Conservation (phyloP, 2,329 filamentous ascomycete species). For the Gremmenia infestans region DNA sequence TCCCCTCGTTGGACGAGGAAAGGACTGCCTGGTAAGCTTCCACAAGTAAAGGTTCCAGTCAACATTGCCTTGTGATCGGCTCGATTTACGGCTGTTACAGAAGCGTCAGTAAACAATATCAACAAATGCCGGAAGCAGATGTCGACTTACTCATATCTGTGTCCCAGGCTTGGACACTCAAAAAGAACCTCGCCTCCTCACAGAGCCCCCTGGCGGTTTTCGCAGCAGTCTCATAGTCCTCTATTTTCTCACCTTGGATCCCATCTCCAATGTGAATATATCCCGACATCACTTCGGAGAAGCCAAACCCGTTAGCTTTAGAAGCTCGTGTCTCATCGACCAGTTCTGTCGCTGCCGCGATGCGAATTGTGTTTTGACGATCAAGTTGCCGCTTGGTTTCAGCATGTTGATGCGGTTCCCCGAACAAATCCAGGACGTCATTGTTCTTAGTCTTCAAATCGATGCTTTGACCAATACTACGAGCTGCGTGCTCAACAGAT, state of each 20-base stretch:
- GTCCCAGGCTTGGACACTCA: slow-evolving; percentile 53
- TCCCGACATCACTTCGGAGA: slow-evolving; percentile 61
- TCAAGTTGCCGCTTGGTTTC: slow-evolving; percentile 7
- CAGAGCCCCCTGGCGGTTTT: slow-evolving; percentile 48
- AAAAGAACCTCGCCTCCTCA: slow-evolving; percentile 53
- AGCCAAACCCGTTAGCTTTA: slow-evolving; percentile 48
- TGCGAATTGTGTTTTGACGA: slow-evolving; percentile 25
- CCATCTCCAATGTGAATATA: slow-evolving; percentile 46
- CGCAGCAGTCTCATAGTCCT: slow-evolving; percentile 50
- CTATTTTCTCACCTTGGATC: slow-evolving; percentile 40
- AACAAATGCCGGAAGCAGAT: too few relatives aligned
- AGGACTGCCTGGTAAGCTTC: slow-evolving; percentile 49
- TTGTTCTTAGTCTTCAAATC: slow-evolving; percentile 42
- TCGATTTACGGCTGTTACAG: slow-evolving; percentile 37
- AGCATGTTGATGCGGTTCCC: slow-evolving; percentile 37
- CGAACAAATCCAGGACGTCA: slow-evolving; percentile 48
- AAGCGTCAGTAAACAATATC: background rate
- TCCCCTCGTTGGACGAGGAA: slow-evolving; percentile 55
- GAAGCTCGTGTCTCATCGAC: slow-evolving; percentile 27
- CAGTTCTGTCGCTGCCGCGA: slow-evolving; percentile 39
- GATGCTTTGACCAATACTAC: slow-evolving; percentile 37
- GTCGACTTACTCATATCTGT: slow-evolving; percentile 36
- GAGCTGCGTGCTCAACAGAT: slow-evolving; percentile 48
- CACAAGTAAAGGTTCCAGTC: slow-evolving; percentile 55
- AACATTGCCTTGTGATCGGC: slow-evolving; percentile 47